Evolutionary conservation across 768 basidiomycete species (phyloP).

Genomic region (Tricholoma terreum): DNA sequence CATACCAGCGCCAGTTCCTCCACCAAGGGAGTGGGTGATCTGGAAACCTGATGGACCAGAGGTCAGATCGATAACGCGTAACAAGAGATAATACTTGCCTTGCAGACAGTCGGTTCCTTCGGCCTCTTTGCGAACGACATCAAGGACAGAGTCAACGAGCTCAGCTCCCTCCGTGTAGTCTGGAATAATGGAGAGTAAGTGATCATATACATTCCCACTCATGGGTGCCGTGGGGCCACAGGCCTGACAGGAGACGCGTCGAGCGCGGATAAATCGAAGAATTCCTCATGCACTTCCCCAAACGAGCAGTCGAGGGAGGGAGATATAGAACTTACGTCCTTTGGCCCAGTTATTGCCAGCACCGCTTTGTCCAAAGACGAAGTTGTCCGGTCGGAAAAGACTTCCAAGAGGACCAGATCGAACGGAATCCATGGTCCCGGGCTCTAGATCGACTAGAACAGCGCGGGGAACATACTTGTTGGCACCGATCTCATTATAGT

Average conservation of each 20-base stretch:
- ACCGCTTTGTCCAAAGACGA: constrained; percentile 96
- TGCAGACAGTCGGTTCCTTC: constrained; percentile 97
- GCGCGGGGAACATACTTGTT: constrained; percentile 99
- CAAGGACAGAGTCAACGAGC: constrained; percentile 95
- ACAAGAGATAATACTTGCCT: constrained; percentile 49
- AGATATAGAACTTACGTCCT: constrained; percentile 81
- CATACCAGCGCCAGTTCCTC: constrained; percentile 99
- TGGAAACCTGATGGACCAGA: constrained; percentile 73
- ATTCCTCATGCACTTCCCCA: not conserved
- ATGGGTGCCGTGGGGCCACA: not conserved
- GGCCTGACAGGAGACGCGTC: constrained; percentile 17
- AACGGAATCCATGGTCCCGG: constrained; percentile 93
- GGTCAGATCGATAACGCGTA: constrained; percentile 8
- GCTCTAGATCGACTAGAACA: constrained; percentile 95
- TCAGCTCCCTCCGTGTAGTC: constrained; percentile 97
- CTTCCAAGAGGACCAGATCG: constrained; percentile 86
- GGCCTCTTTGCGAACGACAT: constrained; percentile 98
- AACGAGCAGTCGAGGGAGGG: not conserved
- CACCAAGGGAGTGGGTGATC: constrained; percentile 97
- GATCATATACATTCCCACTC: not conserved
- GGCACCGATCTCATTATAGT: constrained; percentile 94
- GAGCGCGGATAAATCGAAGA: constrained; percentile 7
- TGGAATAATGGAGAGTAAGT: constrained; percentile 23
- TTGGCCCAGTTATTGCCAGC: constrained; percentile 99
- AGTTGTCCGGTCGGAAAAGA: constrained; percentile 98